Evolutionary conservation across 768 basidiomycete genomes (phyloP), one percentile per base, ranked within the genome.

Genomic region (Saitozyma sp.): DNA sequence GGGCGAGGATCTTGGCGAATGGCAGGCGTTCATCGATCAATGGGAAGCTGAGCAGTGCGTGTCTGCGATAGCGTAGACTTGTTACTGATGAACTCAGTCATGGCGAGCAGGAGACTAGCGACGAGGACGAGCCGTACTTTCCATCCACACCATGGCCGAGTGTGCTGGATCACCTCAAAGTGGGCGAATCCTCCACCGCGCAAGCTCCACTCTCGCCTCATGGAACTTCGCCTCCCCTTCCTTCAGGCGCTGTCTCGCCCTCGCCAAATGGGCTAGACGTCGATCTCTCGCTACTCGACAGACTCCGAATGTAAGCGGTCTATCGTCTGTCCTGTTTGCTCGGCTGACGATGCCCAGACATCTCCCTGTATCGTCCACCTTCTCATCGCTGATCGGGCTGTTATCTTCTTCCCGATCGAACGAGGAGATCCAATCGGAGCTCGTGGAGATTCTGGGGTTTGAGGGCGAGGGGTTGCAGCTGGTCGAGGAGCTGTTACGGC

Each of bases 391-490:
- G 6, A 61, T 69, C 7, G 20, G 55, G 10, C 65, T 79, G 14
- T 61, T 79, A 6, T 50, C 50, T 11, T 65, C 66, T 0, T 29
- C 49, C 0, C 62, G 71, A 0, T 64, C 66, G 17, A 83, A 88
- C 66, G 90, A 92, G 39, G 86, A 85, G 19, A 88, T 96, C 39
- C 89, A 91, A 37, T 85, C 81, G 37, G 88, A 91, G 67, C 76
- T 97, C 9, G 85, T 84, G 8, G 93, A 96, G 63, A 81, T 90
- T 9, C 76, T 94, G 52, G 95, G 93, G 2, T 91, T 88, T 75
- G 78, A 78, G 51, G 77, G 74, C 4, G 90, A 95, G 54, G 85
- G 88, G 16, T 86, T 97, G 53, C 90, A 91, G 37, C 81, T 92
- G 41, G 86, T 89, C 8, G 85, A 84, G 80, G 85, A 89, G 48